A percentile compares a stretch with the other conserved stretches of the same genome.
Evolutionary conservation across 2,329 filamentous ascomycete species (phyloP).

Genomic region (Diplocarpon mali): DNA sequence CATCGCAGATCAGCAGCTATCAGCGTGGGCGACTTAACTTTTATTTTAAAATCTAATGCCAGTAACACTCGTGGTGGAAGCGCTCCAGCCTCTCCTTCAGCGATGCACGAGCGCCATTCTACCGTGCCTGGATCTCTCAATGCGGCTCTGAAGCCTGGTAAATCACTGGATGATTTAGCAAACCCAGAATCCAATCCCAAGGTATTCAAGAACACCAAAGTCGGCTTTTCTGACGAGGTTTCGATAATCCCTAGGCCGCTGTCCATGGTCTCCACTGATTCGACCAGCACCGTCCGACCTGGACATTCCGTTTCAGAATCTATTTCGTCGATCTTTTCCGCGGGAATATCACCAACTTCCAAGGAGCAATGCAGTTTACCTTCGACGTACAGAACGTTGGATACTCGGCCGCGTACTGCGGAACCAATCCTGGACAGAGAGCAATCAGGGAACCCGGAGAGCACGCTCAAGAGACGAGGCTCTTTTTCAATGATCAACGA

Average conservation of each 20-base stretch:
- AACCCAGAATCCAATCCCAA: conserved; percentile 12
- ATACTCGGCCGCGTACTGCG: conserved; percentile 56
- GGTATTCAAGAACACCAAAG: conserved; percentile 44
- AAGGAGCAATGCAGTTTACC: conserved; percentile 29
- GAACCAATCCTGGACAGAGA: conserved; percentile 50
- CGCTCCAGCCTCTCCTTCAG: conserved; percentile 35
- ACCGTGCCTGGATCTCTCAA: conserved; percentile 16
- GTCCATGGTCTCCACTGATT: conserved; percentile 76
- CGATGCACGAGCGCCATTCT: conserved; percentile 16
- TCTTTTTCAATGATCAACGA: conserved; percentile 46
- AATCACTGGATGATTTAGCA: conserved; percentile 5
- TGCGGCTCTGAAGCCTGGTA: conserved; percentile 14
- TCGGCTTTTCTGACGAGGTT: conserved; percentile 75
- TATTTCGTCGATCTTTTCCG: conserved; percentile 66
- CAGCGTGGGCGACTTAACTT: conserved; percentile 70
- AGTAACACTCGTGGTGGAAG: conserved; percentile 19
- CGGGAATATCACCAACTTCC: conserved; percentile 35
- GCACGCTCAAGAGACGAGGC: conserved; percentile 35
- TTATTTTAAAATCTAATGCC: conserved; percentile 44
- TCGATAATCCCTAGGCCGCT: conserved; percentile 76
- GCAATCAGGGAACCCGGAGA: conserved; percentile 30
- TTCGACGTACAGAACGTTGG: conserved; percentile 32
- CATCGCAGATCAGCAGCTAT: conserved; percentile 68
- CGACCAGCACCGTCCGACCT: conserved; percentile 56
- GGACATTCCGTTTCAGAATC: conserved; percentile 69